Conservation (phyloP, 1,139 yeast species). For the Kodamaea derodonti region DNA sequence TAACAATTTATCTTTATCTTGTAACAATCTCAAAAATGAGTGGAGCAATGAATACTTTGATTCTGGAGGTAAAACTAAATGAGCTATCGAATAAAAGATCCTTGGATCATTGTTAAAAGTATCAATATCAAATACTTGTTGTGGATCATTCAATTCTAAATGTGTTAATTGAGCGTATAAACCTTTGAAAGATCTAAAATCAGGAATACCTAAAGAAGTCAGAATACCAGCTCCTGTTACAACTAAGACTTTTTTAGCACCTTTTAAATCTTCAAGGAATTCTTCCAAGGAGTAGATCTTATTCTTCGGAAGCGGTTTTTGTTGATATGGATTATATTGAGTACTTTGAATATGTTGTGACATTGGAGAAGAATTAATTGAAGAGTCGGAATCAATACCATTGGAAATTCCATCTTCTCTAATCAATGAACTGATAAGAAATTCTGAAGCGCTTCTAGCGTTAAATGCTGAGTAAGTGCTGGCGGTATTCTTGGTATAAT, state of each 20-base stretch:
- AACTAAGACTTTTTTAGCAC: conserved; percentile 56
- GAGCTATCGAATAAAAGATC: conserved; percentile 83
- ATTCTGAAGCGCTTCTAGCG: not conserved
- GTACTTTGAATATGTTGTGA: not conserved
- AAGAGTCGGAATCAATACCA: not conserved
- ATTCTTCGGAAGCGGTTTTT: conserved; percentile 4
- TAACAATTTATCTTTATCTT: conserved; percentile 73
- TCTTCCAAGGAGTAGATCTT: conserved; percentile 5
- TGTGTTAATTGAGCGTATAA: conserved; percentile 68
- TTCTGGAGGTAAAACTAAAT: conserved; percentile 65
- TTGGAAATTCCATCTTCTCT: not conserved
- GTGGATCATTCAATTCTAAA: conserved; percentile 68
- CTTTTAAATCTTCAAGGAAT: conserved; percentile 9
- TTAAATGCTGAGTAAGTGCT: too few relatives aligned
- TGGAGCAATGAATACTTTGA: conserved; percentile 76
- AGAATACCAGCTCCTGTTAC: conserved; percentile 97
- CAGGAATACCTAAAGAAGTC: conserved; percentile 90
- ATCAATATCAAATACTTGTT: conserved; percentile 82
- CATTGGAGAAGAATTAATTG: conserved; percentile 1
- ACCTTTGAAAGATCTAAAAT: conserved; percentile 87
- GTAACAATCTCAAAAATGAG: conserved; percentile 69
- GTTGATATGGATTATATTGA: conserved; percentile 4
- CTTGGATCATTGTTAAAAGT: conserved; percentile 74
- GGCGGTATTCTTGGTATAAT: conserved; percentile 13
- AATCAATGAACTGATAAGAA: not conserved